Base-by-base conservation (phyloP, 2,329 filamentous ascomycete genomes). In the Gaeumannomyces sp. region DNA sequence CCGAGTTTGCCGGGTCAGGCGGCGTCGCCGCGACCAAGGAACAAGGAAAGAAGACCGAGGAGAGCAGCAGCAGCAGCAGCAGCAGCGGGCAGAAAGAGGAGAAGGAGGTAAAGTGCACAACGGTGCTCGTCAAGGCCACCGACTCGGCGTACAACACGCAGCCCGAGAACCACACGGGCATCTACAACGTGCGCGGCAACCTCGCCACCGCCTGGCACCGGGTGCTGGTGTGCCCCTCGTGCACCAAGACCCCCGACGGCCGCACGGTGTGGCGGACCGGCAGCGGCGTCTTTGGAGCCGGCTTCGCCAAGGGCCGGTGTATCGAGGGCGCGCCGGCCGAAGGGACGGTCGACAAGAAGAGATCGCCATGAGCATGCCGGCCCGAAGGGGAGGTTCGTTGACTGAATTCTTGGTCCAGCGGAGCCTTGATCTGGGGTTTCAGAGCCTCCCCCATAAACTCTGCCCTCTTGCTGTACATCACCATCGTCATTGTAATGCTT, bases 181-280 rank as follows among this genome's bases (percentile, higher is more conserved):
- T 85, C 35, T 89, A 85, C 75, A 89, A 89, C 67, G 76, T 87
- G 50, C 78, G 86, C 2, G 87, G 87, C 0, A 89, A 89, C 72
- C 76, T 89, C 64, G 85, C 85, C 2, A 88, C 84, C n/a, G 86
- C 85, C 1, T 89, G 87, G 87, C 86, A 89, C 71, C 81, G 85
- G 2, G 77, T 89, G 3, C 74, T 68, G 25, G 69, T 78, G 8
- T 78, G 76, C 64, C 73, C 74, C 2, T 66, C 68, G n/a, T 76
- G 74, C 31, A 68, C 67, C 8, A 61, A 64, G 16, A 62, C 60
- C 2, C 60, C 63, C 10, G 60, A 66, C 6, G 68, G 66, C 38
- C 66, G 68, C 16, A 61, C 79, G 22, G 66, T 65, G 13, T 74
- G 72, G 73, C 65, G 64, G 4, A 73, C 72, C 16, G 72, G 70